Conservation (phyloP, 1,284 basidiomycete genomes). For the Grifola frondosa region DNA sequence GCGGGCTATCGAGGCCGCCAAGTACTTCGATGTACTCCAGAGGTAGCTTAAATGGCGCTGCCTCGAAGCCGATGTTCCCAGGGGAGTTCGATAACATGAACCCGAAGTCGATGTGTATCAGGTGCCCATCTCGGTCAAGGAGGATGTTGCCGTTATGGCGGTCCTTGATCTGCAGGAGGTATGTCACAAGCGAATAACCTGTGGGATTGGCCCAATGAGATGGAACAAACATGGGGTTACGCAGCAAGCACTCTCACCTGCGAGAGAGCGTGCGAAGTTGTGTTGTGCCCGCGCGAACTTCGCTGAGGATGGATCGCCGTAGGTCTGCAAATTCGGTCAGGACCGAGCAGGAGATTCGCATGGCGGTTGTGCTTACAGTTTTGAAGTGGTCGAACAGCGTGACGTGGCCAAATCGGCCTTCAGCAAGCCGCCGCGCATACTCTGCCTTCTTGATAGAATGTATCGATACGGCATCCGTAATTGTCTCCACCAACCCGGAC, state of each 20-base stretch:
- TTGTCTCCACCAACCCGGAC: constrained; percentile 93
- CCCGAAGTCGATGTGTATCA: constrained; percentile 97
- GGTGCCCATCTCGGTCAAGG: constrained; percentile 90
- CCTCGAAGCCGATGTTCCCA: constrained; percentile 97
- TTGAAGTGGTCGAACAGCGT: constrained; percentile 89
- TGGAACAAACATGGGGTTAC: neutral
- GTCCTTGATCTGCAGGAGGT: constrained; percentile 97
- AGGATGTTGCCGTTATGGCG: constrained; percentile 99
- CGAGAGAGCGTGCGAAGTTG: constrained; percentile 94
- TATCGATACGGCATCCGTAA: constrained; percentile 96
- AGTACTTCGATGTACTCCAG: constrained; percentile 96
- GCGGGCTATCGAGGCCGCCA: constrained; percentile 79
- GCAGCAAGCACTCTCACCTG: constrained; percentile 49
- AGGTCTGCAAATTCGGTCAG: constrained; percentile 56
- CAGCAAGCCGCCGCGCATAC: constrained; percentile 84
- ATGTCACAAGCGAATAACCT: constrained; percentile 95
- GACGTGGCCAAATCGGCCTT: constrained; percentile 81
- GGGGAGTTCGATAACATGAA: constrained; percentile 98
- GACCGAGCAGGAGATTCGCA: neutral
- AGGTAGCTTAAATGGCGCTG: constrained; percentile 96
- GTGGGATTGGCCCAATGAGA: neutral
- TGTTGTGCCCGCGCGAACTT: constrained; percentile 84
- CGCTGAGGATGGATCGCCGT: constrained; percentile 85
- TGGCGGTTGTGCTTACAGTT: constrained; percentile 48
- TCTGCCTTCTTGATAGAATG: constrained; percentile 99